phyloP scores from a whole-genome alignment of 2,329 filamentous ascomycete species.

The Calonectria crousiana region DNA sequence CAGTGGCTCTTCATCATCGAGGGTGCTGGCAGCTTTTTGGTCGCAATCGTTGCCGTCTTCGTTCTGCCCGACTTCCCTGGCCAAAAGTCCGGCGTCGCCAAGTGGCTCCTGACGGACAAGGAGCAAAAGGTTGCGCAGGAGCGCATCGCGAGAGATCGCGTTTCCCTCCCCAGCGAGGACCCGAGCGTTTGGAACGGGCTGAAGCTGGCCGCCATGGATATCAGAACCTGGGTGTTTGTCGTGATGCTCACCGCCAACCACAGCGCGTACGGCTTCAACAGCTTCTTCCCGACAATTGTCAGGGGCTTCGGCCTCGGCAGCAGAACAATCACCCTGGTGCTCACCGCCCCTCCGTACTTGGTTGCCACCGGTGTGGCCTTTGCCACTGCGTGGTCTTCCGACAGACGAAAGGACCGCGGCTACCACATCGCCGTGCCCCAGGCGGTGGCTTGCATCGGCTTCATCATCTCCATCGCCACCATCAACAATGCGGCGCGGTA shows the following conservation, averaged over 20 bases:
- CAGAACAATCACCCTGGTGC: constrained; percentile 37
- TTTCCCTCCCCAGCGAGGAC: constrained; percentile 31
- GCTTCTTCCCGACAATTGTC: constrained; percentile 43
- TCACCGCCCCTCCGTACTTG: constrained; percentile 43
- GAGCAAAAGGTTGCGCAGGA: constrained; percentile 28
- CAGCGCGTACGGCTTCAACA: constrained; percentile 39
- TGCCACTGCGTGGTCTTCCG: constrained; percentile 34
- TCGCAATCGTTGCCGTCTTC: constrained; percentile 31
- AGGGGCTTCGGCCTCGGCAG: constrained; percentile 30
- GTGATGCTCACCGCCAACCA: constrained; percentile 38
- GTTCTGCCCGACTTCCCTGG: constrained; percentile 35
- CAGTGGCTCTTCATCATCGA: constrained; percentile 64
- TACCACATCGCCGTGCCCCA: constrained; percentile 34
- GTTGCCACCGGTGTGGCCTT: constrained; percentile 32
- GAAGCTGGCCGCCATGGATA: constrained; percentile 37
- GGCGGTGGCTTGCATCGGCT: constrained; percentile 33
- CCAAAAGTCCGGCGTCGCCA: constrained; percentile 16
- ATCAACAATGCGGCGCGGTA: constrained; percentile 37
- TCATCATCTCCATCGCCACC: constrained; percentile 39
- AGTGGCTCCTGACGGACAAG: constrained; percentile 25
- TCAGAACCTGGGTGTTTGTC: constrained; percentile 41
- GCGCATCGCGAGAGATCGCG: constrained; percentile 37
- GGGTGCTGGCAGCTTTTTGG: constrained; percentile 55
- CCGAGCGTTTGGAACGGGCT: constrained; percentile 35
- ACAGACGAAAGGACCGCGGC: constrained; percentile 34